These are phyloP conservation scores for Metschnikowia reukaufii DNA, from an alignment of 805 yeast species.

Conservation along the genomic window DNA sequence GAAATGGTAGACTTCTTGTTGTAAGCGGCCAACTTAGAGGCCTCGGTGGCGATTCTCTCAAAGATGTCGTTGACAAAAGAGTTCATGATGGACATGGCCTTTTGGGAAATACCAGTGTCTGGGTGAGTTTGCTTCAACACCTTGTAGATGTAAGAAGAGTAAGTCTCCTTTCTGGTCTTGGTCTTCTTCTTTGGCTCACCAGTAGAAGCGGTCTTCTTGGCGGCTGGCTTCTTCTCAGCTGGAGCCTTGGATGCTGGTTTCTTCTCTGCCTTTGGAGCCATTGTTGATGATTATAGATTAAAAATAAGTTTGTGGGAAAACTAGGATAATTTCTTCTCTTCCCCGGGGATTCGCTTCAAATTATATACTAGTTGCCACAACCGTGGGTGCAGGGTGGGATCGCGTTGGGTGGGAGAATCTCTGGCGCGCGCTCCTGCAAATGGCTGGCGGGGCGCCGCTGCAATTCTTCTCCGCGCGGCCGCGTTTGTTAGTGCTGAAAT, in stretches of 20 bases:
- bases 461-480: constrained; percentile 11
- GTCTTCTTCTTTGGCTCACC: constrained; percentile 35
- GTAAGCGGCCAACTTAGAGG: constrained; percentile 41
- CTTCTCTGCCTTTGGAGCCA: constrained; percentile 42
- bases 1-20: constrained; percentile 41
- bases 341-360: constrained; percentile 19
- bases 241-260: constrained; percentile 42
- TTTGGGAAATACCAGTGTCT: constrained; percentile 40
- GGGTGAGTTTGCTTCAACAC: constrained; percentile 42
- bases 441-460: constrained; percentile 7
- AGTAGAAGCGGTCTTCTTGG: constrained; percentile 35
- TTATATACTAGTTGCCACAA: constrained; percentile 23
- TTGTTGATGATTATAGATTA: constrained; percentile 19
- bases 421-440: constrained; percentile 18
- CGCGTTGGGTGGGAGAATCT: constrained; percentile 15
- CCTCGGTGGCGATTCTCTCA: constrained; percentile 39
- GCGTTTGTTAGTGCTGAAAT: constrained; percentile 5
- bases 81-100: constrained; percentile 42
- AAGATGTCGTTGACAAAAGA: constrained; percentile 39
- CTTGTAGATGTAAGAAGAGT: constrained; percentile 40
- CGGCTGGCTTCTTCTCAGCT: constrained; percentile 43
- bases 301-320: constrained; percentile 20
- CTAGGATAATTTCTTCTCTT: constrained; percentile 1
- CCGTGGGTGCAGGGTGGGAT: constrained; percentile 20
- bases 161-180: constrained; percentile 40